Percentiles rank a stretch among this genome's conserved stretches.
These are phyloP conservation scores for Lolium rigidum DNA, from an alignment of 176 grass and related monocot species.

Conservation along the genomic window DNA sequence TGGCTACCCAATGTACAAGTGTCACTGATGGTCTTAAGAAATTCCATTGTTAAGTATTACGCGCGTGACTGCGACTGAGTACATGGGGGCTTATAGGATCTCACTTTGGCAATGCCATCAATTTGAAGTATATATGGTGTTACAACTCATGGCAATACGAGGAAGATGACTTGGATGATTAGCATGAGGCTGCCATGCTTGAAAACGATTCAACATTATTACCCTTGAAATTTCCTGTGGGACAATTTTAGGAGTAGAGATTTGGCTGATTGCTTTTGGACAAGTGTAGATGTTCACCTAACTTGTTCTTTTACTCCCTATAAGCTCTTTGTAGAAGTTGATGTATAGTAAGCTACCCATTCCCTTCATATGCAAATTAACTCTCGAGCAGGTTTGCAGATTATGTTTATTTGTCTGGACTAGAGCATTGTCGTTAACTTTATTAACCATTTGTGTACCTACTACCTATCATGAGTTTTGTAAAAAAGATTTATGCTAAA, in stretches of 20 bases:
- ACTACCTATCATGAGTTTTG: conserved; percentile 25
- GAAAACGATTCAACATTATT: conserved; percentile 12
- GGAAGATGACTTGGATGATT: conserved; percentile 4
- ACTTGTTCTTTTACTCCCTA: not conserved
- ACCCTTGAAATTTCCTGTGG: conserved; percentile 2
- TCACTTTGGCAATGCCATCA: conserved; percentile 17
- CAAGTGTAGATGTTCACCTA: conserved; percentile 15
- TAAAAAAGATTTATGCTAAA: conserved; percentile 28
- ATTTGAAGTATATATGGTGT: conserved; percentile 27
- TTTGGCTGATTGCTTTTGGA: conserved; percentile 3
- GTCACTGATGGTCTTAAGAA: conserved; percentile 7
- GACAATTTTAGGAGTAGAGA: not conserved
- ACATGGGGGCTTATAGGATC: not conserved
- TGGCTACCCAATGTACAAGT: not conserved
- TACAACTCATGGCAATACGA: conserved; percentile 12
- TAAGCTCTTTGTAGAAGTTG: not conserved
- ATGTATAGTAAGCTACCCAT: conserved; percentile 30
- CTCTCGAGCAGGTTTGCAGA: not conserved
- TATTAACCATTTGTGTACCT: not conserved
- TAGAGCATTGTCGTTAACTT: conserved; percentile 6
- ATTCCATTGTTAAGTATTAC: not conserved
- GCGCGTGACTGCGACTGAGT: not conserved
- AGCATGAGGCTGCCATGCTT: not conserved
- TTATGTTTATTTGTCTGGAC: conserved; percentile 20
- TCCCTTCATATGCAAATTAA: conserved; percentile 10